Evolutionary conservation across 2,329 filamentous ascomycete species (phyloP).

Genomic region (Epicoccum sorghinum): DNA sequence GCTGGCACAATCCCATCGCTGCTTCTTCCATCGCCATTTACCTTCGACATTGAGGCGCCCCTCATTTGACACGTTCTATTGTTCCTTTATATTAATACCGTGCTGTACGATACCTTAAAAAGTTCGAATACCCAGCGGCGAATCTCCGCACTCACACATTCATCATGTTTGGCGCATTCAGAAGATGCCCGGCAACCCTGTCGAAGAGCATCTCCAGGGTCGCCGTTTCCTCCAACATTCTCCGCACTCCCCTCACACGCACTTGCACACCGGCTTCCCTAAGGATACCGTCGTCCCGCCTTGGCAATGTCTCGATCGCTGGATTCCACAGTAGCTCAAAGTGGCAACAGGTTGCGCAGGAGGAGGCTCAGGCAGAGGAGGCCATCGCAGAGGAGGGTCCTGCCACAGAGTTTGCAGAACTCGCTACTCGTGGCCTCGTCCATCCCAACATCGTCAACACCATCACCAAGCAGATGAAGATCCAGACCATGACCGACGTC

Average conservation of each 20-base stretch:
- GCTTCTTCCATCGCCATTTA: constrained; percentile 10
- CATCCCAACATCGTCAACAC: constrained; percentile 69
- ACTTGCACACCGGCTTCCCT: constrained; percentile 23
- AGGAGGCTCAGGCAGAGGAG: constrained; percentile 28
- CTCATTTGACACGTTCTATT: constrained; percentile 7
- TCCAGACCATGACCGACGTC: constrained; percentile 90
- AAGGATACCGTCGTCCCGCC: constrained; percentile 26
- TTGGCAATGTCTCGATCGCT: constrained; percentile 30
- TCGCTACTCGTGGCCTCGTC: constrained; percentile 58
- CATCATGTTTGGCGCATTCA: constrained; percentile 53
- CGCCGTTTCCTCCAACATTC: constrained; percentile 31
- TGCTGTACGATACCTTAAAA: neutral
- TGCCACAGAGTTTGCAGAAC: constrained; percentile 53
- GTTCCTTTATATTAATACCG: neutral
- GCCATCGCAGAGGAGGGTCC: constrained; percentile 27
- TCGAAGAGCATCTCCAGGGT: constrained; percentile 38
- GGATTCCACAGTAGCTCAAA: constrained; percentile 49
- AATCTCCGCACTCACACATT: constrained; percentile 15
- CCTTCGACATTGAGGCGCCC: constrained; percentile 13
- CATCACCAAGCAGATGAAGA: constrained; percentile 74
- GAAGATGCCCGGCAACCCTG: constrained; percentile 49
- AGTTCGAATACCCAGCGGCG: constrained; percentile 2
- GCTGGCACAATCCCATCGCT: constrained; percentile 5
- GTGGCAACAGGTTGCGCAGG: constrained; percentile 45
- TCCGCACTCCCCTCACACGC: constrained; percentile 29